A percentile compares a stretch with the other conserved stretches of the same genome.
phyloP scores from a whole-genome alignment of 345 rosid species.

The Sisymbrium altissimum region DNA sequence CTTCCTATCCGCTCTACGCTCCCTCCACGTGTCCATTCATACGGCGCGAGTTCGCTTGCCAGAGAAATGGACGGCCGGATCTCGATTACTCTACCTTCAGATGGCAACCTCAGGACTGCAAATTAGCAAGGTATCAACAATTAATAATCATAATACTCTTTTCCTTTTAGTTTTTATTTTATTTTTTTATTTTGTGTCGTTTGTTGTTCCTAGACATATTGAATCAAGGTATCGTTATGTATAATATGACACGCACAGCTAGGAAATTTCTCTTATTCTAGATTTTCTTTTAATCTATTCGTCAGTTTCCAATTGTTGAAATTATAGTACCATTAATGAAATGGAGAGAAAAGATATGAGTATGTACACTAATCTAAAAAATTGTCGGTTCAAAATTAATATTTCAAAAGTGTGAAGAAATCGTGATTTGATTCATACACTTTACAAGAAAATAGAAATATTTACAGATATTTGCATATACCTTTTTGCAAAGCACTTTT shows the following conservation, averaged over 20 bases:
- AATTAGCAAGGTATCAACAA: slow-evolving; percentile 43
- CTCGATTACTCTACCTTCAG: slow-evolving; percentile 47
- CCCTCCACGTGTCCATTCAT: slow-evolving; percentile 67
- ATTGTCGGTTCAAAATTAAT: background rate
- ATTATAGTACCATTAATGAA: background rate
- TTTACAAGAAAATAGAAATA: background rate
- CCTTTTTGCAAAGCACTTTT: slow-evolving; percentile 20
- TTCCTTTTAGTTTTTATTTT: background rate
- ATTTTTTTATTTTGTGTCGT: background rate
- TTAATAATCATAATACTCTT: background rate
- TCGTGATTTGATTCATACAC: background rate
- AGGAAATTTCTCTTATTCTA: background rate
- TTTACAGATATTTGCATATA: background rate
- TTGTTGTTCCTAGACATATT: background rate
- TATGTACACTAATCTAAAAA: background rate
- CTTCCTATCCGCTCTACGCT: slow-evolving; percentile 58
- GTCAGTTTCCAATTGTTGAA: background rate
- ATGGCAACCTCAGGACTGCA: slow-evolving; percentile 73
- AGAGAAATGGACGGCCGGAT: slow-evolving; percentile 74
- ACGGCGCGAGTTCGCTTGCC: slow-evolving; percentile 59
- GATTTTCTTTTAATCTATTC: background rate
- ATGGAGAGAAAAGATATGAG: background rate
- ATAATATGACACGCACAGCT: background rate
- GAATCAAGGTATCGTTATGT: background rate
- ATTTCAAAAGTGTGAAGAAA: background rate